These are phyloP conservation scores for Kalmusia sp. DNA, from an alignment of 2,329 filamentous ascomycete species.

Conservation along the genomic window DNA sequence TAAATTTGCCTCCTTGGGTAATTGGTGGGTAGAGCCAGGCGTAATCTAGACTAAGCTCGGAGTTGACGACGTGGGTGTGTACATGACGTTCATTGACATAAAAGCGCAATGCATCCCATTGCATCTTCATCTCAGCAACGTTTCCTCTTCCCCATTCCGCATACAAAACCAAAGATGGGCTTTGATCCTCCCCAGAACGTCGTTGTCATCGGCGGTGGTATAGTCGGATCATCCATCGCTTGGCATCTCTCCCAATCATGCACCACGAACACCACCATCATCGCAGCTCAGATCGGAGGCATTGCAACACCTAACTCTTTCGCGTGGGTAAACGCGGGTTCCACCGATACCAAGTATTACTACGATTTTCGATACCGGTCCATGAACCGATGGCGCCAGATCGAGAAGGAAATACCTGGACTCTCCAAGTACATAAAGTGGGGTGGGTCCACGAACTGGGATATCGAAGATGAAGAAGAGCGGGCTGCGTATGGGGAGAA, in stretches of 20 bases:
- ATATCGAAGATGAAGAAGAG: constrained; percentile 6
- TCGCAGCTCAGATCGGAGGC: constrained; percentile 8
- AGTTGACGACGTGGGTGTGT: no score
- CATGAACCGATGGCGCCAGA: constrained; percentile 9
- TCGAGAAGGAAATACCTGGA: not conserved
- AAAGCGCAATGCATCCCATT: not conserved
- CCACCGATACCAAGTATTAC: constrained; percentile 4
- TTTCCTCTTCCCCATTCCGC: not conserved
- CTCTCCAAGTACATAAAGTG: constrained; percentile 9
- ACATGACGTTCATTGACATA: not conserved
- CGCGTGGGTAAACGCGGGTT: constrained; percentile 12
- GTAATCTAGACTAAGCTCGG: not conserved
- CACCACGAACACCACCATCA: constrained; percentile 8
- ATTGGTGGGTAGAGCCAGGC: not conserved
- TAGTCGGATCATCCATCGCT: constrained; percentile 12
- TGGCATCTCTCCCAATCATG: constrained; percentile 10
- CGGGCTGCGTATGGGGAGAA: constrained; percentile 6
- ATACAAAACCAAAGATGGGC: not conserved
- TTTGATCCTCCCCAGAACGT: constrained; percentile 9
- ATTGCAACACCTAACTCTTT: constrained; percentile 12
- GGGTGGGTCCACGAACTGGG: constrained; percentile 9
- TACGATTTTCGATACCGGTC: constrained; percentile 11
- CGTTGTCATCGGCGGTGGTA: constrained; percentile 13
- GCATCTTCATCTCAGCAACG: not conserved
- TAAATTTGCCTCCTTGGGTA: not conserved